Evolutionary conservation across 257 asterid species (phyloP).

Genomic region (Plantago elongata): DNA sequence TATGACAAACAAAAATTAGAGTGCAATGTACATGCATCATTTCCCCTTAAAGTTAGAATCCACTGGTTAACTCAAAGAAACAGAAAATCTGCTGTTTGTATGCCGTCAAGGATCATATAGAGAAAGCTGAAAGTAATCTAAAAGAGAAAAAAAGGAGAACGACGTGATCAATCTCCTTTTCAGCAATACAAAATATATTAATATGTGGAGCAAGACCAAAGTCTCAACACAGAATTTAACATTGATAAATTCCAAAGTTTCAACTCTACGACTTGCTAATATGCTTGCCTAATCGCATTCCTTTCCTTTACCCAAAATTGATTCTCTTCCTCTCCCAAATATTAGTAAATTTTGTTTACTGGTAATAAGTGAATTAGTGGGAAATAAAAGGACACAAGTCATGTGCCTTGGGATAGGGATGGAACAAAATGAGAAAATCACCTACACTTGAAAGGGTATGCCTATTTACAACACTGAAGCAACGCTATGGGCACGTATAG

Average conservation of each 20-base stretch:
- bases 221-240: not conserved
- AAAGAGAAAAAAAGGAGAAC: not conserved
- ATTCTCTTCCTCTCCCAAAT: not conserved
- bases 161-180: not conserved
- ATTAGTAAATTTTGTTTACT: too few relatives aligned
- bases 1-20: not conserved
- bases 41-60: not conserved
- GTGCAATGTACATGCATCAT: conserved; percentile 8
- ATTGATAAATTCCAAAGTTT: not conserved
- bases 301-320: not conserved
- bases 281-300: conserved; percentile 4
- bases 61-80: not conserved
- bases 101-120: not conserved
- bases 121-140: not conserved
- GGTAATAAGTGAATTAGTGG: too few relatives aligned
- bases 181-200: not conserved
- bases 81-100: not conserved
- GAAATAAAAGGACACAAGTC: too few relatives aligned
- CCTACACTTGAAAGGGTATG: too few relatives aligned
- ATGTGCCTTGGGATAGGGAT: too few relatives aligned
- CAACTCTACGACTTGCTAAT: not conserved
- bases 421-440: too few relatives aligned
- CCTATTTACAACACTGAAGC: too few relatives aligned
- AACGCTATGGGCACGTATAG: not conserved
- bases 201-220: not conserved